These are phyloP conservation scores for Geosiphon pyriformis DNA, from an alignment of 192 early-diverging fungal species.

Conservation along the genomic window DNA sequence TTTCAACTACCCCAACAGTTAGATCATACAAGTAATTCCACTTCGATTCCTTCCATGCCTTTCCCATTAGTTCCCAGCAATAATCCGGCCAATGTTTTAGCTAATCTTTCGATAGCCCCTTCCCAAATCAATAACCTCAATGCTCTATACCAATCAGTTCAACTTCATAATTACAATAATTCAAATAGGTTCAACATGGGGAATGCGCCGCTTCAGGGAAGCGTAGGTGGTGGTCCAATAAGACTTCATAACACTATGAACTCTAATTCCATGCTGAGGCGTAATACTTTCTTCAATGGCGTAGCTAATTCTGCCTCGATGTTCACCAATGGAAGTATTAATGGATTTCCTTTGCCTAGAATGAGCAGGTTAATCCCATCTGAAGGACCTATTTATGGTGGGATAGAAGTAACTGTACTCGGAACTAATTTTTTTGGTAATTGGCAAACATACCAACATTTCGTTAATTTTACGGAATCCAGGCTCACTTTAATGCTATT, in stretches of 20 bases:
- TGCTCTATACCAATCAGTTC: constrained; percentile 21
- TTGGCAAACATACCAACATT: no score
- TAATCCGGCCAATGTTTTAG: neutral
- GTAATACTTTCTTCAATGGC: neutral
- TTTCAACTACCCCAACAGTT: neutral
- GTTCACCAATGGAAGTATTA: constrained; percentile 26
- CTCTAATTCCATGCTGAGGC: neutral
- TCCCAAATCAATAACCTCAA: neutral
- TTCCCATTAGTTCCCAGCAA: neutral
- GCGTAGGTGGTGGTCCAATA: constrained; percentile 9
- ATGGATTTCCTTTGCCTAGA: constrained; percentile 37
- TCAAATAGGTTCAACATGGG: constrained; percentile 25
- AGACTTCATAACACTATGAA: neutral
- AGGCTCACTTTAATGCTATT: no score
- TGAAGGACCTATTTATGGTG: constrained; percentile 83
- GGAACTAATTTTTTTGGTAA: constrained; percentile 77
- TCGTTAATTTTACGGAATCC: no score
- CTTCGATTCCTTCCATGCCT: neutral
- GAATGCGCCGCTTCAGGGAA: constrained; percentile 3
- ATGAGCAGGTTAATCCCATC: constrained; percentile 75
- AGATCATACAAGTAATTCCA: neutral
- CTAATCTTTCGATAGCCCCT: constrained; percentile 9
- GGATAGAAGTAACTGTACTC: constrained; percentile 75
- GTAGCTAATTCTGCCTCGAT: constrained; percentile 20
- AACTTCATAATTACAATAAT: constrained; percentile 23